Conservation (phyloP, 1,139 yeast species). For the Taphrina betulina region DNA sequence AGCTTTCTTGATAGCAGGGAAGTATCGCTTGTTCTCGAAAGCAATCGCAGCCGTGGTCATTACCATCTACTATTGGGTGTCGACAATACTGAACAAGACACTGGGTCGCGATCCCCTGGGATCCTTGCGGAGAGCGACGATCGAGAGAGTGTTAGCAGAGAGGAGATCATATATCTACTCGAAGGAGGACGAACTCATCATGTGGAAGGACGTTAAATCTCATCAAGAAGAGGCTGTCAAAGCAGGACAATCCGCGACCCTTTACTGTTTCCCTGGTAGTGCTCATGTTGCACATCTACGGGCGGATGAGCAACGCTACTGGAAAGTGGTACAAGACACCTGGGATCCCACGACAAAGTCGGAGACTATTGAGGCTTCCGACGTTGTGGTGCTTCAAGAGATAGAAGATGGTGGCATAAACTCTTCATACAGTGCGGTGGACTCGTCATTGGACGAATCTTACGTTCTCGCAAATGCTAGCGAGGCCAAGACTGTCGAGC, state of each 20-base stretch:
- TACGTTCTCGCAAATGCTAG: too few relatives aligned
- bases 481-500: too few relatives aligned
- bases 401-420: neutral
- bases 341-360: constrained; percentile 1
- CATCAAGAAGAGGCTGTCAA: neutral
- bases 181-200: constrained; percentile 7
- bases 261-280: constrained; percentile 3
- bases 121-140: neutral
- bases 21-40: constrained; percentile 9
- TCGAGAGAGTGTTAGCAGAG: neutral
- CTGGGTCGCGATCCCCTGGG: neutral
- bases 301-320: constrained; percentile 9
- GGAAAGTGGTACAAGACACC: constrained; percentile 9
- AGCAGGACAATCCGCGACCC: neutral
- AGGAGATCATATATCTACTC: constrained; percentile 9
- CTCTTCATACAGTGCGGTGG: neutral
- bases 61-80: constrained; percentile 15
- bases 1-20: constrained; percentile 16
- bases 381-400: neutral
- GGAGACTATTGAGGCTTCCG: neutral
- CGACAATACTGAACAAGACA: neutral
- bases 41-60: constrained; percentile 19
- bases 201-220: constrained; percentile 2
- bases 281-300: constrained; percentile 16
- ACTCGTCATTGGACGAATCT: too few relatives aligned